phyloP scores from a whole-genome alignment of 2,329 filamentous ascomycete genomes.

The Xenoacremonium recifei region DNA sequence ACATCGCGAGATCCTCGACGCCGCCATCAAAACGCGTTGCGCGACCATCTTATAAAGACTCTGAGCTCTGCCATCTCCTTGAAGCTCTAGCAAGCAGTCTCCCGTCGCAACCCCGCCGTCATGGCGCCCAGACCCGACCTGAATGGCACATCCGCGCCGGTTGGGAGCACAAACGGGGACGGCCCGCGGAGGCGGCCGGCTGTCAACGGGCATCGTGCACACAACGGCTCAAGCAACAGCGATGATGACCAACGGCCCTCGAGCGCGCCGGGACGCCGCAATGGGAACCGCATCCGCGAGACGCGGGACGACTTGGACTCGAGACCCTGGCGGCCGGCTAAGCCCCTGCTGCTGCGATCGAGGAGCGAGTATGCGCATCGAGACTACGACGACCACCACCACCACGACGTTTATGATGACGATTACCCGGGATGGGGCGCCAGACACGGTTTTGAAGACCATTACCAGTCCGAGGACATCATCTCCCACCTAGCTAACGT shows the following conservation, averaged over 20 bases:
- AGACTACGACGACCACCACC: conserved; percentile 39
- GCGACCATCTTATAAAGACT: too few species aligned
- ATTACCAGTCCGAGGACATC: conserved; percentile 88
- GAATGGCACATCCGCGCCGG: conserved; percentile 29
- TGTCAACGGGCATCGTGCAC: conserved; percentile 18
- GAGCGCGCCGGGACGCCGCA: conserved; percentile 45
- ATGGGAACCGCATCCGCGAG: conserved; percentile 26
- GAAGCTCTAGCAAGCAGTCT: conserved; percentile 16
- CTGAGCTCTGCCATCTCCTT: too few species aligned
- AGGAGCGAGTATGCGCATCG: conserved; percentile 55
- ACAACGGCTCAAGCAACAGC: conserved; percentile 25
- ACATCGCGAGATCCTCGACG: conserved; percentile 24
- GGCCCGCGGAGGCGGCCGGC: conserved; percentile 27
- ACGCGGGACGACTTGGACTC: conserved; percentile 32
- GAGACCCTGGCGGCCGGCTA: conserved; percentile 38
- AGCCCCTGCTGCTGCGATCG: conserved; percentile 54
- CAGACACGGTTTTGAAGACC: conserved; percentile 88
- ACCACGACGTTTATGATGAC: conserved; percentile 42
- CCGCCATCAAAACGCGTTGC: conserved; percentile 13
- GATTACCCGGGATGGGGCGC: conserved; percentile 54
- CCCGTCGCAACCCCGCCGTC: conserved; percentile 21
- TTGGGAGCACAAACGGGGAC: conserved; percentile 27
- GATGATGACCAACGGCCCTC: conserved; percentile 40
- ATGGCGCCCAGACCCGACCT: conserved; percentile 34
- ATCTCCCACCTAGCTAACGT: conserved; percentile 80